A percentile compares a stretch with the other conserved stretches of the same genome.
phyloP scores from a whole-genome alignment of 2,329 filamentous ascomycete species.

The Penicillium rolfsii region DNA sequence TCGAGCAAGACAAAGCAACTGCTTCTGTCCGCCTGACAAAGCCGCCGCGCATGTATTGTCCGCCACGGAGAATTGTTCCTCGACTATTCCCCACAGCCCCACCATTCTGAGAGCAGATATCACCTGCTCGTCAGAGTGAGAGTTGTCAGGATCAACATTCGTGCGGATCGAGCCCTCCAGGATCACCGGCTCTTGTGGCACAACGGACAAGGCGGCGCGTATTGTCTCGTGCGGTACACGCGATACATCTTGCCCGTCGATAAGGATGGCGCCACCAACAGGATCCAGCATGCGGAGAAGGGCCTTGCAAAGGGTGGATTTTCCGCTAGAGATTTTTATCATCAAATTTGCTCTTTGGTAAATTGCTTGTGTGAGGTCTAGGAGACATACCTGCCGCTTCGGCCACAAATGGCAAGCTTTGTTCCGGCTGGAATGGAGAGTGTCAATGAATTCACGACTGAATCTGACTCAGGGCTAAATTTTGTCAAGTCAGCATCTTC shows the following conservation, averaged over 20 bases:
- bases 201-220: not conserved
- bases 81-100: not conserved
- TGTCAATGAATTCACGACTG: not conserved
- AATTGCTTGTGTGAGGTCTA: not conserved
- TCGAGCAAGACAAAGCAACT: conserved; percentile 2
- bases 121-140: not conserved
- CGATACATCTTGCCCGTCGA: not conserved
- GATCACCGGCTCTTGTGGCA: not conserved
- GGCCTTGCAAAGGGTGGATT: not conserved
- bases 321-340: not conserved
- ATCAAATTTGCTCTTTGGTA: not conserved
- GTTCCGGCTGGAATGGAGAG: conserved; percentile 2
- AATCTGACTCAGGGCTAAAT: not conserved
- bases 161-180: not conserved
- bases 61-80: not conserved
- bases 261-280: not conserved
- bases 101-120: not conserved
- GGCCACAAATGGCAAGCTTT: not conserved
- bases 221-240: not conserved
- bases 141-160: not conserved
- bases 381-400: not conserved
- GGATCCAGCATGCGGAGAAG: not conserved
- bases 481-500: not conserved
- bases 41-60: not conserved
- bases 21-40: not conserved